phyloP scores from a whole-genome alignment of 1,284 basidiomycete genomes.

The Volvariella volvacea region DNA sequence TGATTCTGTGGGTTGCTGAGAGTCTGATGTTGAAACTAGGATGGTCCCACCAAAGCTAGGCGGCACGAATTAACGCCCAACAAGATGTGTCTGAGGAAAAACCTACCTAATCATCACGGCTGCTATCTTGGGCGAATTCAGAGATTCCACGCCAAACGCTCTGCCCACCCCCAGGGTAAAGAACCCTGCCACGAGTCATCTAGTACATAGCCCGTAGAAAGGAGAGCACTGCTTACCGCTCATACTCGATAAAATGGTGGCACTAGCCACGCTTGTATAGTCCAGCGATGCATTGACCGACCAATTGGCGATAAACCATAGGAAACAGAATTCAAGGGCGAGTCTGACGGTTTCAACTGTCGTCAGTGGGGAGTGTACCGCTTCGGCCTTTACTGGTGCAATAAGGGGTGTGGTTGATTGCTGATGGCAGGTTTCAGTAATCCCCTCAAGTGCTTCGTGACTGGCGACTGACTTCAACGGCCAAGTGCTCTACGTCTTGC shows the following conservation, averaged over 20 bases:
- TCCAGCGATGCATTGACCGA: slow-evolving; percentile 74
- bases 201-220: neutral
- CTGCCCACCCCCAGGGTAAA: slow-evolving; percentile 88
- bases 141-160: slow-evolving; percentile 76
- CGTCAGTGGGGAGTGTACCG: slow-evolving; percentile 46
- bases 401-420: neutral
- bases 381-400: slow-evolving; percentile 1
- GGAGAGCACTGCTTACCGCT: slow-evolving; percentile 55
- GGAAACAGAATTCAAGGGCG: slow-evolving; percentile 71
- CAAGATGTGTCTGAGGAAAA: neutral
- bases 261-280: slow-evolving; percentile 86
- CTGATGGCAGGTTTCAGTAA: neutral
- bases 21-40: slow-evolving; percentile 82
- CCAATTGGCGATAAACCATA: slow-evolving; percentile 95
- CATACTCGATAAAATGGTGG: slow-evolving; percentile 84
- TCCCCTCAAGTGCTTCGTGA: neutral
- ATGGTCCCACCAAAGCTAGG: slow-evolving; percentile 81
- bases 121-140: slow-evolving; percentile 72
- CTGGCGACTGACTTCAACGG: neutral
- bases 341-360: slow-evolving; percentile 68
- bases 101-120: slow-evolving; percentile 78
- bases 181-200: slow-evolving; percentile 58
- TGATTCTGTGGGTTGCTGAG: slow-evolving; percentile 19
- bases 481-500: neutral
- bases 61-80: neutral